Evolutionary conservation across 495 filamentous ascomycete species (phyloP).

Genomic region (Hypoxylon crocopeplum): DNA sequence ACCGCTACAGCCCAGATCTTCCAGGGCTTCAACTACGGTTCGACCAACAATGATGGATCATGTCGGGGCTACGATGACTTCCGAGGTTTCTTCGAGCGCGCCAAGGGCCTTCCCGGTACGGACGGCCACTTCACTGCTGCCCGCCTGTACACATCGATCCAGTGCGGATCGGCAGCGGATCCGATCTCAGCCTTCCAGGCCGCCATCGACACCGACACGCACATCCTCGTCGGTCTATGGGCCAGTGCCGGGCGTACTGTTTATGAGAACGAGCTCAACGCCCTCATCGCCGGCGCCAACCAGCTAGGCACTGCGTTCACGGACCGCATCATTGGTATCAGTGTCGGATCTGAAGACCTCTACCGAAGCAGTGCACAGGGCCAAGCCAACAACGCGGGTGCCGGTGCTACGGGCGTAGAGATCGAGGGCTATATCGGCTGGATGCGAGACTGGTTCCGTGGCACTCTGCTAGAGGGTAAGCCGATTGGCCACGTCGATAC

Average conservation of each 20-base stretch:
- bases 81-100: slow-evolving; percentile 66
- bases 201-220: slow-evolving; percentile 69
- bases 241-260: slow-evolving; percentile 62
- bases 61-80: slow-evolving; percentile 65
- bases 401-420: slow-evolving; percentile 58
- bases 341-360: slow-evolving; percentile 81
- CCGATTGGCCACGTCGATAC: slow-evolving; percentile 82
- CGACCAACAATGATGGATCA: slow-evolving; percentile 61
- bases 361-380: slow-evolving; percentile 70
- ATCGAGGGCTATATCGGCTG: slow-evolving; percentile 67
- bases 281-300: slow-evolving; percentile 63
- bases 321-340: slow-evolving; percentile 72
- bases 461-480: slow-evolving; percentile 58
- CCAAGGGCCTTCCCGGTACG: slow-evolving; percentile 69
- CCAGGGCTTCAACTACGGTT: slow-evolving; percentile 79
- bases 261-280: slow-evolving; percentile 68
- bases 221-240: slow-evolving; percentile 74
- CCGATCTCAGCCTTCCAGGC: slow-evolving; percentile 68
- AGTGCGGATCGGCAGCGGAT: slow-evolving; percentile 51
- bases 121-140: slow-evolving; percentile 69
- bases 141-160: slow-evolving; percentile 47
- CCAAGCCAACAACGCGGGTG: slow-evolving; percentile 46
- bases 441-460: slow-evolving; percentile 59
- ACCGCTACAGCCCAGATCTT: slow-evolving; percentile 34
- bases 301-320: slow-evolving; percentile 64